Evolutionary conservation across 306 rosid species (phyloP).

Genomic region (Acacia melanoxylon): DNA sequence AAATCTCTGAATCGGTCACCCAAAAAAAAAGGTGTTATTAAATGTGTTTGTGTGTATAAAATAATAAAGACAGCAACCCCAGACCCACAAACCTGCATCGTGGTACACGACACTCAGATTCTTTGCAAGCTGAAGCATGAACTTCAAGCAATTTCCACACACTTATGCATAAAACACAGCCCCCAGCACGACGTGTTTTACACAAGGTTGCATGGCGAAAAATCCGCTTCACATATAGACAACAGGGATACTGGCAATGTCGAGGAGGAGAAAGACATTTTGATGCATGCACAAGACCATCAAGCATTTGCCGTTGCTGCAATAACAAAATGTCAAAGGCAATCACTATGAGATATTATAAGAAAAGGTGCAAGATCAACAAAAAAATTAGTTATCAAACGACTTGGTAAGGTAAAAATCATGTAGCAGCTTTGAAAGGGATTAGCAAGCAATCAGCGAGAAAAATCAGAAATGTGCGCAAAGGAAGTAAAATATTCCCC

Average conservation of each 20-base stretch:
- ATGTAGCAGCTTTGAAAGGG: not conserved
- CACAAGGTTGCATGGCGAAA: slow-evolving; percentile 96
- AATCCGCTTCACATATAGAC: slow-evolving; percentile 96
- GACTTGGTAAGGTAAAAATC: not conserved
- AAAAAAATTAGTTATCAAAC: not conserved
- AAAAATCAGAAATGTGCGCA: slow-evolving; percentile 5
- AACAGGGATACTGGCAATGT: slow-evolving; percentile 85
- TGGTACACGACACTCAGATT: slow-evolving; percentile 91
- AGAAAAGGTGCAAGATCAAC: not conserved
- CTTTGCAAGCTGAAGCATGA: slow-evolving; percentile 98
- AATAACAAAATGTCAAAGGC: slow-evolving; percentile 31
- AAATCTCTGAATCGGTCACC: slow-evolving; percentile 65
- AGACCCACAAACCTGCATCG: slow-evolving; percentile 83
- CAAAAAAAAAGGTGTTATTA: not conserved
- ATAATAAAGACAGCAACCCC: not conserved
- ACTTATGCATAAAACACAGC: slow-evolving; percentile 92
- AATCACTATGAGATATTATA: slow-evolving; percentile 21
- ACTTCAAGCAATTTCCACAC: slow-evolving; percentile 99
- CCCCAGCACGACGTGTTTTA: slow-evolving; percentile 90
- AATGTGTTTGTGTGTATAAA: not conserved
- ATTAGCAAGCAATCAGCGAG: slow-evolving; percentile 10
- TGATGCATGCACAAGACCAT: slow-evolving; percentile 95
- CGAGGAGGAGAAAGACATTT: slow-evolving; percentile 88
- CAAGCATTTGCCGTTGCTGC: slow-evolving; percentile 96
- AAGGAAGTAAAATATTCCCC: slow-evolving; percentile 1